Evolutionary conservation across 441 rosid genomes (phyloP), one percentile per base, ranked within the genome.

Genomic region (Macaranga tanarius): DNA sequence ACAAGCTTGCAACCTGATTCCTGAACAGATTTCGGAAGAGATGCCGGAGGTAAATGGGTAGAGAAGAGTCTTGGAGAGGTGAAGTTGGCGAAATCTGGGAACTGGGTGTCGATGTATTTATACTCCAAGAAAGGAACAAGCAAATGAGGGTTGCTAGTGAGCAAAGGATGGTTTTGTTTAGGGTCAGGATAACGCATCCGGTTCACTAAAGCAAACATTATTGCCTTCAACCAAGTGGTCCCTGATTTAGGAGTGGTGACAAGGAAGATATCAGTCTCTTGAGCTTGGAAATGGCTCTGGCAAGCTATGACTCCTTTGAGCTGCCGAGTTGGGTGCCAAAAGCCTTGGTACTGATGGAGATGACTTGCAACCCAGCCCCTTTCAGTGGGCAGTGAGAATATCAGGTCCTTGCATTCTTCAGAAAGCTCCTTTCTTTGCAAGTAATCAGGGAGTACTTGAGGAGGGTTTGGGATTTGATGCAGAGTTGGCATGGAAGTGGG

Each of bases 141-240:
- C 5, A 65, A 82, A 19, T 90, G 95, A 0, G 95, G 91, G 73
- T 82, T 87, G 23, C 56, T 70, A 2, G 74, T 68, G 26, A 86
- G 80, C 69, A 91, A 77, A 70, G 91, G 95, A 73, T 88, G 90
- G 25, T 72, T 2, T 40, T 69, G 54, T 57, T 69, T 63, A 12
- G 75, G 50, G 57, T 82, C 40, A n/a, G 79, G 75, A 34, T 71
- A 77, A 66, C 23, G 61, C 8, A n/a, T 42, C 9, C 89, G 75
- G 57, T 89, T 82, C 22, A 86, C 13, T 25, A 83, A 71, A 22
- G 91, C 84, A 60, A 87, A 90, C 20, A 80, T 47, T 31, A 91
- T 57, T 62, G 94, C 85, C 60, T 89, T 84, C 8, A 91, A 67
- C 93, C 96, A 87, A 10, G 92, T 87, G 61, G 92, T 86, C 74